A percentile compares a stretch with the other conserved stretches of the same genome.
phyloP scores from a whole-genome alignment of 257 asterid genomes.

The Lantana camara region DNA sequence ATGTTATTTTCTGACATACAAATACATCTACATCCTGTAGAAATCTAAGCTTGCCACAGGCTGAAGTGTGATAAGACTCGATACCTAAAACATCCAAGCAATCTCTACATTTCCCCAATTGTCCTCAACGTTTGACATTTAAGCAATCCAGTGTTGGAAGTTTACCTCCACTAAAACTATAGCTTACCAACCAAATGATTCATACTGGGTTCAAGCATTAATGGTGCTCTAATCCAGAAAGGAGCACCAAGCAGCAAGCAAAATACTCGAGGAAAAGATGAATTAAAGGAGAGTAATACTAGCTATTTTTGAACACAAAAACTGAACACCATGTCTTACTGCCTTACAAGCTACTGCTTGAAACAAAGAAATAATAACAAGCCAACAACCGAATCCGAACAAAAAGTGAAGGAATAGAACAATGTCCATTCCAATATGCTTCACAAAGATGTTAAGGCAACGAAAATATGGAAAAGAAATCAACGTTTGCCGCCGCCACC shows the following conservation, averaged over 20 bases:
- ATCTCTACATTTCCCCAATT: no score
- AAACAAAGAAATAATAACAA: conserved; percentile 13
- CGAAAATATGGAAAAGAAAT: neutral
- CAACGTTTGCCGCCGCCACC: conserved; percentile 61
- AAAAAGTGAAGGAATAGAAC: conserved; percentile 24
- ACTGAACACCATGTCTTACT: conserved; percentile 11
- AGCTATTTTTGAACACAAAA: conserved; percentile 26
- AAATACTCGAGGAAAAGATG: no score
- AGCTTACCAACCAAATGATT: no score
- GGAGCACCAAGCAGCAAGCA: no score
- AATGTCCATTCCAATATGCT: conserved; percentile 7
- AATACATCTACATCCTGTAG: no score
- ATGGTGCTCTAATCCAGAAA: no score
- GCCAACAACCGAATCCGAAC: conserved; percentile 28
- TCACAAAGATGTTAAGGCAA: neutral
- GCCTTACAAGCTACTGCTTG: conserved; percentile 19
- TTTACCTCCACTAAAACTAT: neutral
- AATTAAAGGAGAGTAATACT: neutral
- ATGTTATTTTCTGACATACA: no score
- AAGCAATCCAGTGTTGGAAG: neutral
- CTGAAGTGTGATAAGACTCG: no score
- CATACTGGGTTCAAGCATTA: no score
- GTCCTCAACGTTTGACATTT: no score
- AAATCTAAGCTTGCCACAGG: no score
- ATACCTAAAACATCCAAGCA: no score